These are phyloP conservation scores for Pythium pyrilobum DNA, from an alignment of 352 stramenopile genomes.

Conservation along the genomic window DNA sequence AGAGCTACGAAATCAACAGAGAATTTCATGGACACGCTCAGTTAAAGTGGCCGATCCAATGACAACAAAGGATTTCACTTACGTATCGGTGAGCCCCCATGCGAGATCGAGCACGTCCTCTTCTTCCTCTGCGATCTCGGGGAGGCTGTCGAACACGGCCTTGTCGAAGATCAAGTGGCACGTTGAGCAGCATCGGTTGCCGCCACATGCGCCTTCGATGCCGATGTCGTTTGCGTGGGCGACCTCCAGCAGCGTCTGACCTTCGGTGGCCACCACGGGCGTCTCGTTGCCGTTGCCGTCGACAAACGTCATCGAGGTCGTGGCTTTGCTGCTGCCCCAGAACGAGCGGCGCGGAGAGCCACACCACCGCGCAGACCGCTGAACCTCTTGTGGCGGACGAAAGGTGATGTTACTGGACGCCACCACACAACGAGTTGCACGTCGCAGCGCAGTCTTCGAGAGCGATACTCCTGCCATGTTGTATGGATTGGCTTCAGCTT, in stretches of 20 bases:
- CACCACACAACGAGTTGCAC: too few species aligned
- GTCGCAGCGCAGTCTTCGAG: too few species aligned
- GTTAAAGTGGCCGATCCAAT: neutral
- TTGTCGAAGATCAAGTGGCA: constrained; percentile 97
- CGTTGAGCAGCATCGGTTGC: constrained; percentile 83
- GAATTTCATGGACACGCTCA: neutral
- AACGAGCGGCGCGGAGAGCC: too few species aligned
- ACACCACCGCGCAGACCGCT: too few species aligned
- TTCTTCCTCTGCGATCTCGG: constrained; percentile 94
- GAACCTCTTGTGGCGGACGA: too few species aligned
- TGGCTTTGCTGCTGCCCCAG: too few species aligned
- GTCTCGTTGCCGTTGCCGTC: too few species aligned
- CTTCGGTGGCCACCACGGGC: too few species aligned
- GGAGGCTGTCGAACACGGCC: constrained; percentile 89
- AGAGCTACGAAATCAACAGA: constrained; percentile 40
- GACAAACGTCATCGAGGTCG: too few species aligned
- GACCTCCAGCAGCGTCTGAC: constrained; percentile 89
- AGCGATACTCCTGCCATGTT: too few species aligned
- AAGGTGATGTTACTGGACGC: too few species aligned
- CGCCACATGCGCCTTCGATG: constrained; percentile 73
- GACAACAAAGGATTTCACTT: neutral
- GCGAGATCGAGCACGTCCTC: constrained; percentile 99
- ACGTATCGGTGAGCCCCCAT: constrained; percentile 96
- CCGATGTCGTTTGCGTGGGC: constrained; percentile 93
- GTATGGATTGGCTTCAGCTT: too few species aligned